Evolutionary conservation across 805 yeast genomes (phyloP).

Genomic region (Ogataea paraovalis): DNA sequence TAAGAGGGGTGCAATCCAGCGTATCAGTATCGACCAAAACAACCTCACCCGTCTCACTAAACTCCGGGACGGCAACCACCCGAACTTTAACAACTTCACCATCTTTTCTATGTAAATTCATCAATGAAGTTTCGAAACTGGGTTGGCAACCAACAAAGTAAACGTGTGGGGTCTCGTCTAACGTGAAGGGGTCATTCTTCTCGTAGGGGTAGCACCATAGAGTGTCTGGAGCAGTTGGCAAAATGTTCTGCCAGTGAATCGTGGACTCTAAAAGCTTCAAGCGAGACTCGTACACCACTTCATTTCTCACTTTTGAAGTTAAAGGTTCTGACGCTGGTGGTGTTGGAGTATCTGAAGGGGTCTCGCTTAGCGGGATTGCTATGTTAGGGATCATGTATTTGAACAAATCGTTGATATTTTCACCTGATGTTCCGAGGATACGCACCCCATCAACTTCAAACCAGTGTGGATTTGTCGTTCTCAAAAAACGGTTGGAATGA

Average conservation of each 20-base stretch:
- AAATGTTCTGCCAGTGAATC: constrained; percentile 76
- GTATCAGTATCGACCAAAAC: constrained; percentile 59
- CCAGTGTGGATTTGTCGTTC: constrained; percentile 74
- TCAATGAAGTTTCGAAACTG: constrained; percentile 43
- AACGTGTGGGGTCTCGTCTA: constrained; percentile 80
- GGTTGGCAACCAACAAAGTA: constrained; percentile 86
- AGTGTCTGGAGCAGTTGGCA: constrained; percentile 97
- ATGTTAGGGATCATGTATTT: constrained; percentile 55
- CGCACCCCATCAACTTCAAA: constrained; percentile 52
- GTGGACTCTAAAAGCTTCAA: constrained; percentile 61
- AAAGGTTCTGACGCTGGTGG: neutral
- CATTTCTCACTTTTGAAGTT: constrained; percentile 18
- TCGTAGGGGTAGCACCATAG: constrained; percentile 83
- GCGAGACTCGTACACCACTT: constrained; percentile 52
- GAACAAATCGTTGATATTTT: constrained; percentile 71
- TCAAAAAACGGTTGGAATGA: constrained; percentile 33
- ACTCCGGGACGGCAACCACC: constrained; percentile 67
- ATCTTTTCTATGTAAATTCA: constrained; percentile 34
- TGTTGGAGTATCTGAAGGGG: neutral
- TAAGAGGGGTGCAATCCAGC: constrained; percentile 50
- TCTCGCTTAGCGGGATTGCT: constrained; percentile 14
- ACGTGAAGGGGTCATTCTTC: constrained; percentile 72
- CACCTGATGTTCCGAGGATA: constrained; percentile 77
- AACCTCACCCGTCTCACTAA: constrained; percentile 58
- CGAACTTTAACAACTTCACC: constrained; percentile 35